Base-by-base conservation (phyloP, 108 stramenopile genomes). In the Cyclotella baltica region DNA sequence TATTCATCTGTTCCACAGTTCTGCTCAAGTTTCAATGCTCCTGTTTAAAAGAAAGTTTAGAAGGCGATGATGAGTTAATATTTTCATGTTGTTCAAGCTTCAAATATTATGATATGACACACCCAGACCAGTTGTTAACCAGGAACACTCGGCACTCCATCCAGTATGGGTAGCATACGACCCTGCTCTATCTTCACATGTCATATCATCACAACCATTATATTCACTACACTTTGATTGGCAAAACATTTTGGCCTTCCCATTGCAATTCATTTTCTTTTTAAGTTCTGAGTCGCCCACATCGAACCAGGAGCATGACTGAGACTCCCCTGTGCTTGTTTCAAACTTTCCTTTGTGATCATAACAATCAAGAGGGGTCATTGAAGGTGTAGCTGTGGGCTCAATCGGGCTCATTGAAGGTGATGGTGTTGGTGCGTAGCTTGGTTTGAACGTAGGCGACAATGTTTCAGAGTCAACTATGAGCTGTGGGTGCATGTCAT, bases 291-390 rank as follows among this genome's bases (percentile, higher is more conserved):
- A 68, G 46, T 81, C 51, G 15, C 80, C 80, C 43, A 65, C 23
- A 37, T 75, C 68, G 18, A 81, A 74, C 80, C 80, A 81, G 9
- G 80, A 81, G 46, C 80, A 81, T 50, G 73, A 55, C 28, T 81
- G 62, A 2, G 40, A 57, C 53, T 74, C 69, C 0, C 80, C 80
- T 55, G 73, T 70, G 33, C 68, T 73, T 47, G 73, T 46, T 19
- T 57, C 25, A 25, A 81, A 81, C 19, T 62, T 38, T 27, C 73
- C 73, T 43, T 64, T 70, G 6, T 53, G 34, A 43, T 81, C 80
- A 29, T 73, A 48, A 33, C 80, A 81, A 64, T 74, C 73, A 13
- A 81, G 57, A 30, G 59, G n/a, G 29, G 57, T 23, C 0, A n/a
- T 4, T 34, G 59, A 34, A 34, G 59, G 59, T n/a, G 59, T 13